Percentiles rank a stretch among this genome's conserved stretches.
These are phyloP conservation scores for Sisymbrium altissimum DNA, from an alignment of 345 rosid genomes.

Conservation along the genomic window DNA sequence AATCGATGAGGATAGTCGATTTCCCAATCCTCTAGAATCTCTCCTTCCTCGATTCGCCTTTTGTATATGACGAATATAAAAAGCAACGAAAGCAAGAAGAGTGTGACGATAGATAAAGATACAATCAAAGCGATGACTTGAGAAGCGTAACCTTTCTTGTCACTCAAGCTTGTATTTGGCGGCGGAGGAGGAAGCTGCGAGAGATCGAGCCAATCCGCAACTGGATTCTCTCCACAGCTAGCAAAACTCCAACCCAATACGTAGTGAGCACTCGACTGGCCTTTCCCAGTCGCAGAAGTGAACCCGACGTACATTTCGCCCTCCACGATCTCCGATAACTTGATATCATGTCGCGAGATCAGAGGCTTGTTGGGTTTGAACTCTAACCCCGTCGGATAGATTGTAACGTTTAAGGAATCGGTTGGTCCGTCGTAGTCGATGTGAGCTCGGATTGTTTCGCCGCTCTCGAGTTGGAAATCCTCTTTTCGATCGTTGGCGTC, in stretches of 20 bases:
- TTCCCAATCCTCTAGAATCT: conserved; percentile 33
- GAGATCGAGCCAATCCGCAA: conserved; percentile 32
- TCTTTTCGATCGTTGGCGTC: background rate
- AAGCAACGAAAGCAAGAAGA: conserved; percentile 15
- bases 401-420: conserved; percentile 38
- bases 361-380: conserved; percentile 46
- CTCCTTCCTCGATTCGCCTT: conserved; percentile 9
- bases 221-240: conserved; percentile 36
- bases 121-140: conserved; percentile 22
- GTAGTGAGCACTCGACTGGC: conserved; percentile 55
- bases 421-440: conserved; percentile 53
- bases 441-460: conserved; percentile 51
- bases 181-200: conserved; percentile 45
- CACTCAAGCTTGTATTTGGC: background rate
- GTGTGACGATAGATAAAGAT: conserved; percentile 21
- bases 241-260: conserved; percentile 80
- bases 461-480: conserved; percentile 38
- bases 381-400: conserved; percentile 30
- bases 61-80: conserved; percentile 19
- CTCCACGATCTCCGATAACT: conserved; percentile 19
- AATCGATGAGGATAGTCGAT: conserved; percentile 32
- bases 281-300: conserved; percentile 65
- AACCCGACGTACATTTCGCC: conserved; percentile 65
- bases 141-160: conserved; percentile 27
- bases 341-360: background rate